Percentiles rank a stretch among this genome's conserved stretches.
Conservation (phyloP, 805 yeast genomes). For the Candida orba region DNA sequence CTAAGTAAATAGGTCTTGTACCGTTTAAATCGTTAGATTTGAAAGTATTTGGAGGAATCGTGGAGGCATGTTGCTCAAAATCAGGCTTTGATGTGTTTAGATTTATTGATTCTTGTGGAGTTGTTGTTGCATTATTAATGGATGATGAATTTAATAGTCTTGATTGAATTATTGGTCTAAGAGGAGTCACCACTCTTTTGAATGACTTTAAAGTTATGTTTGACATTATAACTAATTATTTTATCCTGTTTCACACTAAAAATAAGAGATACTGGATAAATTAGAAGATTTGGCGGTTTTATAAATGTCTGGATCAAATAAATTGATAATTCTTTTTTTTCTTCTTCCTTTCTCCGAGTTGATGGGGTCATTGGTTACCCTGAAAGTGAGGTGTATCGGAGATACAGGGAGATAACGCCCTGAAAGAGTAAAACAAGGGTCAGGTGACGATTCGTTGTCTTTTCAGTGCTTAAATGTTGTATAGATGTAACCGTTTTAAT, state of each 20-base stretch:
- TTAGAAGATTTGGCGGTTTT: no score
- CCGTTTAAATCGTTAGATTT: conserved; percentile 41
- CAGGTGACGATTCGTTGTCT: not conserved
- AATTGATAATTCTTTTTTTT: no score
- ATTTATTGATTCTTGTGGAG: conserved; percentile 8
- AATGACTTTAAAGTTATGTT: conserved; percentile 1
- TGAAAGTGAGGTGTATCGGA: not conserved
- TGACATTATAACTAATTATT: conserved; percentile 1
- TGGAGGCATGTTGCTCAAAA: conserved; percentile 20
- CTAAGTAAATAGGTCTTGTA: conserved; percentile 87
- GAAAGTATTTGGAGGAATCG: conserved; percentile 32
- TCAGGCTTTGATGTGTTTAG: conserved; percentile 2
- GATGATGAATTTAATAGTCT: conserved; percentile 14
- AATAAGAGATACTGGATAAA: no score
- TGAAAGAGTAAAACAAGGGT: no score
- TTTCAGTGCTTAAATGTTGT: not conserved
- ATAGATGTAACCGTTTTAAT: no score
- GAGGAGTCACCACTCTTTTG: conserved; percentile 1
- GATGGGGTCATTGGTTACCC: not conserved
- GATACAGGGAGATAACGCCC: not conserved
- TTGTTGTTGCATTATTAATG: conserved; percentile 14
- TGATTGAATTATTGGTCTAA: conserved; percentile 1
- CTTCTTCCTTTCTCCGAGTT: no score
- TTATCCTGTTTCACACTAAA: no score
- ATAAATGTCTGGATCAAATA: no score